Evolutionary conservation across 192 early-diverging fungal species (phyloP), one percentile per base, ranked within the genome.

Genomic region (Gryganskiella cystojenkinii): DNA sequence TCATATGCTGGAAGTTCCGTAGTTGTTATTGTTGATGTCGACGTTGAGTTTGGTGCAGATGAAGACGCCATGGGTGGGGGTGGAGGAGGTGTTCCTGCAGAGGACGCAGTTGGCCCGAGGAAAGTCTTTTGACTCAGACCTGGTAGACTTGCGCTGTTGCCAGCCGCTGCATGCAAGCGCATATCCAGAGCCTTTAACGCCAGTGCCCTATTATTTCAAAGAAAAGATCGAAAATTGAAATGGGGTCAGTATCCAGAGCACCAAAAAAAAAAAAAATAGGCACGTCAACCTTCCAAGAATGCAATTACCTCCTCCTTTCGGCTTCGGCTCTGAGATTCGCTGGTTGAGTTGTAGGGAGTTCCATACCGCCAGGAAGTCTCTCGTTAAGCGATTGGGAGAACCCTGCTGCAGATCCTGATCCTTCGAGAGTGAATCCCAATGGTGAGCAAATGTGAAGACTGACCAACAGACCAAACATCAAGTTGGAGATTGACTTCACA

Each of bases 111-210:
- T n/a, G 68, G 68, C 14, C 52, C 59, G 33, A 70, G 31, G 42
- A 70, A 70, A 7, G 68, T 70, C 43, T 70, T 70, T 37, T 70
- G 68, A 31, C 68, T 70, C 31, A 70, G n/a, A 55, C 71, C 71
- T 25, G 71, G 64, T 4, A 74, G 52, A 35, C 64, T 67, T 17
- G 64, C 64, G 43, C 64, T 67, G 46, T 79, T 79, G 19, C 63
- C 71, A 40, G 67, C 52, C n/a, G 69, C 71, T 25, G 64, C 64
- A 37, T 78, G 73, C 54, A 91, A 64, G 50, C 87, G 73, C 81
- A 84, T 82, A 63, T 91, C 87, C 47, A 91, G 71, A 44, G 88
- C 89, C 71, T 85, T 82, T 25, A 91, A 69, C 31, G 91, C 90
- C 61, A 91, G 49, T 22, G 91, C 88, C 53, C 89, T 90, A 67